Evolutionary conservation across 2,329 filamentous ascomycete species (phyloP).

Genomic region (Fonsecaea multimorphosa): DNA sequence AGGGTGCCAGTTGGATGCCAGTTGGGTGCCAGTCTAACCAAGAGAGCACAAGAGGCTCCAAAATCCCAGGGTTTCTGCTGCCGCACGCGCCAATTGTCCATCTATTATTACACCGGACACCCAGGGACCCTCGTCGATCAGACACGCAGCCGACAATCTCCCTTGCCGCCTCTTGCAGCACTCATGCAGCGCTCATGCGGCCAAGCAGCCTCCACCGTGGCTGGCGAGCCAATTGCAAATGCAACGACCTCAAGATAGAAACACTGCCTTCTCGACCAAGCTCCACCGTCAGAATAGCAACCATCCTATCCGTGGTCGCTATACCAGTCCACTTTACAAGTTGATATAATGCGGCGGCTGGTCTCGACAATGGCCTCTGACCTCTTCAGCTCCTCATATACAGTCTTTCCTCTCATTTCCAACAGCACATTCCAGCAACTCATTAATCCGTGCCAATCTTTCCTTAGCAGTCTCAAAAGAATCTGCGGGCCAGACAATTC

Average conservation of each 20-base stretch:
- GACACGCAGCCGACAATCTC: constrained; percentile 27
- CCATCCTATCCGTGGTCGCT: constrained; percentile 29
- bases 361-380: constrained; percentile 28
- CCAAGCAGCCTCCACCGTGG: constrained; percentile 23
- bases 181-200: constrained; percentile 24
- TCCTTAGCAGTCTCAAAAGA: constrained; percentile 23
- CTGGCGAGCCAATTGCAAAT: constrained; percentile 25
- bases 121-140: constrained; percentile 22
- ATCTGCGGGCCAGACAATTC: constrained; percentile 29
- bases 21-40: constrained; percentile 18
- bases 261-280: constrained; percentile 26
- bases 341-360: constrained; percentile 33
- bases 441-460: constrained; percentile 25
- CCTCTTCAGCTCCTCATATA: constrained; percentile 26
- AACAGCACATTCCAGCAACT: constrained; percentile 20
- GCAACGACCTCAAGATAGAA: constrained; percentile 33
- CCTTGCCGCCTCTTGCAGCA: constrained; percentile 35
- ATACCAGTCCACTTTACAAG: constrained; percentile 31
- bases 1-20: too few species aligned
- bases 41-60: constrained; percentile 4
- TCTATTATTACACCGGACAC: constrained; percentile 30
- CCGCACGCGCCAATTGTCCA: constrained; percentile 28
- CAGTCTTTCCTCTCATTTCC: constrained; percentile 18
- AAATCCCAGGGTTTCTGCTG: constrained; percentile 4
- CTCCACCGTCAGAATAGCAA: constrained; percentile 21